A percentile compares a stretch with the other conserved stretches of the same genome.
phyloP scores from a whole-genome alignment of 768 basidiomycete species.

The Hygrophoropsis aurantiaca region DNA sequence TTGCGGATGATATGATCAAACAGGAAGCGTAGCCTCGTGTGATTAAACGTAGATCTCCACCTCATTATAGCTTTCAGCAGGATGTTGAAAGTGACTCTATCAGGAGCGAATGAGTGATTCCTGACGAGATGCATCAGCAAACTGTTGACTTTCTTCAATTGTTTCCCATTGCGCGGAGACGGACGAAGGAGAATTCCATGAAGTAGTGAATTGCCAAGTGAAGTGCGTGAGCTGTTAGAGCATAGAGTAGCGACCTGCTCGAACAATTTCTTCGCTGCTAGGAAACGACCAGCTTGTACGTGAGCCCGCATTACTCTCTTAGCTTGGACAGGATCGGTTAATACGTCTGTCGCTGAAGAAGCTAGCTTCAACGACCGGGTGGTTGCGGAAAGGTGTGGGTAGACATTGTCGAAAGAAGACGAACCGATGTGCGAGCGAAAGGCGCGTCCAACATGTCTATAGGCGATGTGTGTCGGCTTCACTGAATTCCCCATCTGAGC shows the following conservation, averaged over 20 bases:
- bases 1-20: constrained; percentile 62
- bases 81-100: constrained; percentile 72
- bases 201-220: constrained; percentile 58
- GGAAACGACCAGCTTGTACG: constrained; percentile 40
- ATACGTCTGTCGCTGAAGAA: constrained; percentile 22
- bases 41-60: constrained; percentile 47
- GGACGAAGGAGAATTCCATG: constrained; percentile 38
- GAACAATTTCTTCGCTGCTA: constrained; percentile 46
- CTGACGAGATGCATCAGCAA: constrained; percentile 43
- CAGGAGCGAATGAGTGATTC: constrained; percentile 53
- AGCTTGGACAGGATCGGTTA: constrained; percentile 25
- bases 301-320: constrained; percentile 38
- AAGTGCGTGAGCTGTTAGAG: constrained; percentile 35
- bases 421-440: no score
- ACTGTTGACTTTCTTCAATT: constrained; percentile 41
- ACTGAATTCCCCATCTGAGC: no score
- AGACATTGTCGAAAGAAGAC: no score
- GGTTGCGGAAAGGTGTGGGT: no score
- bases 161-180: constrained; percentile 39
- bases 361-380: constrained; percentile 1
- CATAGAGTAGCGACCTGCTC: constrained; percentile 24
- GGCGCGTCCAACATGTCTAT: no score
- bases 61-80: constrained; percentile 58
- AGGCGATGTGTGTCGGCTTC: no score
- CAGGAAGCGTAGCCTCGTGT: constrained; percentile 45